Conservation (phyloP, 2,329 filamentous ascomycete genomes). For the Penicillium sp. region DNA sequence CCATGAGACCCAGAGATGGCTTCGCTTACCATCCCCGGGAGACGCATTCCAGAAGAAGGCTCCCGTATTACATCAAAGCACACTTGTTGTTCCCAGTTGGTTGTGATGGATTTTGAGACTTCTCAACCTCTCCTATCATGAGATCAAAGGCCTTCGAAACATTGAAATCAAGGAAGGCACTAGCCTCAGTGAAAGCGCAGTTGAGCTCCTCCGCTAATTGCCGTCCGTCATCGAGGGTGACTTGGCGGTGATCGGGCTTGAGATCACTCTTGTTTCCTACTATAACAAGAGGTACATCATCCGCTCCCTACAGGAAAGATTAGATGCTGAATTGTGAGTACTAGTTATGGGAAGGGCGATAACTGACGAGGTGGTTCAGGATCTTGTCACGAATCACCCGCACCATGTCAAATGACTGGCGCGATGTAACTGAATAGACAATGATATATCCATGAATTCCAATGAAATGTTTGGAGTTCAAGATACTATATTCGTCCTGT, state of each 20-base stretch:
- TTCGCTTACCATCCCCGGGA: constrained; percentile 4
- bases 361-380: constrained; percentile 80
- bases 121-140: constrained; percentile 92
- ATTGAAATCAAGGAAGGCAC: constrained; percentile 90
- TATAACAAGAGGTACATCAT: constrained; percentile 87
- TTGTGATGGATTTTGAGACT: constrained; percentile 84
- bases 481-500: constrained; percentile 95
- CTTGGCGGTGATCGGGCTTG: constrained; percentile 87
- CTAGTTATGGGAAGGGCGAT: not conserved
- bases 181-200: constrained; percentile 93
- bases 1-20: not conserved
- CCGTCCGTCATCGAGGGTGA: constrained; percentile 79
- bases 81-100: constrained; percentile 79
- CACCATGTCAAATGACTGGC: constrained; percentile 96
- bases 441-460: constrained; percentile 99
- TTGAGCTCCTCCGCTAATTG: constrained; percentile 81
- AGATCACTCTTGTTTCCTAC: constrained; percentile 98
- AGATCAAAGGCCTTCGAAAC: constrained; percentile 90
- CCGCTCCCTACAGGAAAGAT: constrained; percentile 64
- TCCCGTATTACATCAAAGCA: constrained; percentile 67
- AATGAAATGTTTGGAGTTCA: constrained; percentile 98
- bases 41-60: not conserved
- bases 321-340: not conserved
- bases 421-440: constrained; percentile 93
- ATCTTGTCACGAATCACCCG: constrained; percentile 96